Conservation (phyloP, 495 filamentous ascomycete genomes). For the Daldinia concentrica region DNA sequence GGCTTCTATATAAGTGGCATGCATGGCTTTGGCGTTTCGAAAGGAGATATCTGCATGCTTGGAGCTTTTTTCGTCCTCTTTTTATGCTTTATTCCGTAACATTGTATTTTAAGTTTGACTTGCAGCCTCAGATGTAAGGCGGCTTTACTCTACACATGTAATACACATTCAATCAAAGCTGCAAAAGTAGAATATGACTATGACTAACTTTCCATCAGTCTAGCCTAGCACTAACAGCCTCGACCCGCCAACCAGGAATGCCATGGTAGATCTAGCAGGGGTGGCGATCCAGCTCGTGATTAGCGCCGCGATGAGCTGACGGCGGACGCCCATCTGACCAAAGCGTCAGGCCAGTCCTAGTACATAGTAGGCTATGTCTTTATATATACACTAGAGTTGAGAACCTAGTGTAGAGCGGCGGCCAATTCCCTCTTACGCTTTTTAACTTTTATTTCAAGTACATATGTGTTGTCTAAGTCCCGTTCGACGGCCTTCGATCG, state of each 20-base stretch:
- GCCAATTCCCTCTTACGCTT: background rate
- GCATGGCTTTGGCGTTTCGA: constrained; percentile 42
- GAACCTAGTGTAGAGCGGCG: background rate
- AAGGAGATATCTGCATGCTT: constrained; percentile 15
- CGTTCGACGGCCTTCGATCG: background rate
- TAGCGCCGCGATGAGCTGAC: constrained; percentile 21
- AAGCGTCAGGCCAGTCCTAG: background rate
- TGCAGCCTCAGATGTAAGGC: background rate
- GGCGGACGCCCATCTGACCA: constrained; percentile 14
- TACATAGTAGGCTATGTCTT: background rate
- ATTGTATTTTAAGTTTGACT: background rate
- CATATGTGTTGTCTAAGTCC: background rate
- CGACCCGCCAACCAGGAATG: constrained; percentile 1
- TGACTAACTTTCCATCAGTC: background rate
- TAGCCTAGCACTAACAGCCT: background rate
- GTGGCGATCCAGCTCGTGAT: constrained; percentile 16
- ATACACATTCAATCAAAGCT: background rate
- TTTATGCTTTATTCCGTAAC: background rate
- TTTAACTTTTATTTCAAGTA: background rate
- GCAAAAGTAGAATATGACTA: background rate
- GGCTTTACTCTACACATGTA: background rate
- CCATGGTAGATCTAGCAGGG: constrained; percentile 21
- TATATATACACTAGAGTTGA: background rate
- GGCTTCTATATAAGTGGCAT: constrained; percentile 23
- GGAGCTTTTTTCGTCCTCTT: constrained; percentile 1